Evolutionary conservation across 2,329 filamentous ascomycete species (phyloP), one percentile per base, ranked within the genome.

Genomic region (Sporothrix phasma): DNA sequence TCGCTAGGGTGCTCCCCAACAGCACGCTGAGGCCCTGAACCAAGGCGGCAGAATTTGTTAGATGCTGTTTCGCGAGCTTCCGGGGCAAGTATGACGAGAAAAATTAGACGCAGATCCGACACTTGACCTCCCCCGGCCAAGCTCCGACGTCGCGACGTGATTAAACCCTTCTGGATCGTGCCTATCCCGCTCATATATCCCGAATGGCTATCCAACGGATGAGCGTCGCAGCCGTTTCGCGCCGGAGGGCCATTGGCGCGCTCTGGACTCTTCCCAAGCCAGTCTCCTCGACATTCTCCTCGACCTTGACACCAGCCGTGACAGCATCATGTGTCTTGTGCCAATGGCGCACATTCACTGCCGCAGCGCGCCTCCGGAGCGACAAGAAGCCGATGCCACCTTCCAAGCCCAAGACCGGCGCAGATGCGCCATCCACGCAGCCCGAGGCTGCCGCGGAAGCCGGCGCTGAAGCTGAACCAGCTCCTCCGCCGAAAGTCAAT

Each of bases 241-340:
- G 41, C 49, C 8, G 56, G 49, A 49, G n/a, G 26, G 41, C 43
- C 11, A 19, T 56, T 8, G 41, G 47, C 10, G 24, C 64, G 3
- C 34, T 54, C 6, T 65, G 54, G 61, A 41, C 43, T 10, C 53
- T 51, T 8, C 10, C 61, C 8, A 31, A 45, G n/a, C 8, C 47
- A n/a, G 17, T 58, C 19, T 19, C 45, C 19, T 60, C 37, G 29
- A 17, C 13, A n/a, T 22, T 58, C 19, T 19, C 45, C 19, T 60
- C 37, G 29, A 17, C 13, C 13, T 6, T 26, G 2, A 31, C 64
- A 3, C 41, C 46, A 11, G 29, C 29, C 8, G 58, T 47, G 10
- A 17, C 67, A 15, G 56, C 43, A 3, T 19, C 76, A 61, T 84
- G 81, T 70, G 71, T 80, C 15, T 66, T 78, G 60, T 84, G 82